Evolutionary conservation across 2,329 filamentous ascomycete species (phyloP).

Genomic region (Tolypocladium endophyticum): DNA sequence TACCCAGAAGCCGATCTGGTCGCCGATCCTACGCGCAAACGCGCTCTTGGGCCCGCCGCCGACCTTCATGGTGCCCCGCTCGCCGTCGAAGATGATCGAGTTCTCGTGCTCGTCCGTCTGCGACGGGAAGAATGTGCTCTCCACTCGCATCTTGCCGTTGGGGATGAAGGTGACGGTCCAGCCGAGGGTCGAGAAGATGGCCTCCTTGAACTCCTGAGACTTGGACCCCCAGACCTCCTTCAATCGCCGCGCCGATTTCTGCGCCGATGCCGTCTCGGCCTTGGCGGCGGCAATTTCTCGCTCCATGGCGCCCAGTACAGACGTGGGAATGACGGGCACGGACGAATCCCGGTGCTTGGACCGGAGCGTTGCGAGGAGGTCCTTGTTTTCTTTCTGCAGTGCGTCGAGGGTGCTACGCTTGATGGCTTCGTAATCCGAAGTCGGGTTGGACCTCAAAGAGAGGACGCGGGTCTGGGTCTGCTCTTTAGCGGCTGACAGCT

Average conservation of each 20-base stretch:
- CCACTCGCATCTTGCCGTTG: constrained; percentile 92
- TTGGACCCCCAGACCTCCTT: constrained; percentile 91
- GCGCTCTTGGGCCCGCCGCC: constrained; percentile 77
- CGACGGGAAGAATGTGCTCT: constrained; percentile 71
- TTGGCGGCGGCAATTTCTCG: constrained; percentile 65
- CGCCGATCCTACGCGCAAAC: constrained; percentile 76
- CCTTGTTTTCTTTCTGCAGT: constrained; percentile 73
- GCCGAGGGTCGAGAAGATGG: constrained; percentile 81
- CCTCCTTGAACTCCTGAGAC: constrained; percentile 88
- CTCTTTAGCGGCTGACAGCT: constrained; percentile 56
- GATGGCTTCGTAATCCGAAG: constrained; percentile 71
- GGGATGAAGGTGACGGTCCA: constrained; percentile 95
- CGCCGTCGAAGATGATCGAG: constrained; percentile 77
- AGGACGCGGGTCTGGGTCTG: constrained; percentile 72
- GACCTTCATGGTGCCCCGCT: constrained; percentile 96
- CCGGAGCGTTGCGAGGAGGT: constrained; percentile 64
- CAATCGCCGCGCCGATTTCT: constrained; percentile 75
- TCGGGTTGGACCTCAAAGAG: constrained; percentile 85
- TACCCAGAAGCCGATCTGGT: constrained; percentile 92
- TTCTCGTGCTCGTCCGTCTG: constrained; percentile 59
- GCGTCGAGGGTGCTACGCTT: constrained; percentile 71
- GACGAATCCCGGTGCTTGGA: constrained; percentile 26
- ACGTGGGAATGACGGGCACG: constrained; percentile 60
- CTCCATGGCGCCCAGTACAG: constrained; percentile 64
- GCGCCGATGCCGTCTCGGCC: constrained; percentile 57